Evolutionary conservation across 2,329 filamentous ascomycete genomes (phyloP).

Genomic region (Trichophyton rubrum): DNA sequence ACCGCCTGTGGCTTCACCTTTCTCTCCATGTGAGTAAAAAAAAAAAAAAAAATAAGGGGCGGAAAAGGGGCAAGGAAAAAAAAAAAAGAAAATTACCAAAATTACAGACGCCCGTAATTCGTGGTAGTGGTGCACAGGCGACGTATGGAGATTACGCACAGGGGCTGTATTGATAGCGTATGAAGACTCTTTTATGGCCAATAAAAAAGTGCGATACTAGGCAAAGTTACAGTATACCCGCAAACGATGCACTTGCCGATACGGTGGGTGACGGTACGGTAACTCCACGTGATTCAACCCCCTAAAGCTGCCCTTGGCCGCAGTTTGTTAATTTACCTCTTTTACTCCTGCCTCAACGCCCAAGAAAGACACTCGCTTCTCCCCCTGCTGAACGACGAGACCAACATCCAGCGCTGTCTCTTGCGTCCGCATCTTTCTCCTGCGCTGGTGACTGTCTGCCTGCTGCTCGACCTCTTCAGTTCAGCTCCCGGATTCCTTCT

Average conservation of each 20-base stretch:
- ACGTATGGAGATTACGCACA: background rate
- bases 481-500: background rate
- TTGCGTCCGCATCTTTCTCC: background rate
- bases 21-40: background rate
- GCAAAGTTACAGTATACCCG: background rate
- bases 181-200: background rate
- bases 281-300: background rate
- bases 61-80: background rate
- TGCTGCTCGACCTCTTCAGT: background rate
- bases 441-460: background rate
- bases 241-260: background rate
- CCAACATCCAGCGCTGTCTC: background rate
- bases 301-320: background rate
- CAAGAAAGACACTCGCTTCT: background rate
- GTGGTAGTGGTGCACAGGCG: background rate
- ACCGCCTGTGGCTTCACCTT: background rate
- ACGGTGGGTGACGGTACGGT: background rate
- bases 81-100: background rate
- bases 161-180: background rate
- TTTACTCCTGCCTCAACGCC: background rate
- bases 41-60: background rate
- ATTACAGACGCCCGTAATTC: background rate
- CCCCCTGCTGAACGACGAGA: background rate
- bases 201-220: background rate
- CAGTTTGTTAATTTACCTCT: background rate